These are phyloP conservation scores for Zygoascus hellenicus DNA, from an alignment of 1,139 yeast genomes.

Conservation along the genomic window DNA sequence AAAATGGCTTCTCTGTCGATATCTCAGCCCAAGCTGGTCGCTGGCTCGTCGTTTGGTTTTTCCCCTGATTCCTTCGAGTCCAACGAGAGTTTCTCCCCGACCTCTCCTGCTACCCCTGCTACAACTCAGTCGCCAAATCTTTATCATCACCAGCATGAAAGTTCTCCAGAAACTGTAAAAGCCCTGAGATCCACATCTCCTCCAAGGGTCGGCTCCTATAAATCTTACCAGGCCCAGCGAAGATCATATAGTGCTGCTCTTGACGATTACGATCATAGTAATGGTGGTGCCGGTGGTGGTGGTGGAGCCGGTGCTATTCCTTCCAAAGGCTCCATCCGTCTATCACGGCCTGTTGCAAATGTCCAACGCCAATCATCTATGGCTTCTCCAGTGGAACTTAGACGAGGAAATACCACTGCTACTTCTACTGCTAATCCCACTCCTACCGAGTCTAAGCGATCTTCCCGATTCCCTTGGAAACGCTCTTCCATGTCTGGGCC, in stretches of 20 bases:
- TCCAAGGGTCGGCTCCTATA: conserved; percentile 5
- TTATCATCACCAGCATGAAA: background rate
- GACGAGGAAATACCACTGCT: conserved; percentile 1
- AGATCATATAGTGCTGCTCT: background rate
- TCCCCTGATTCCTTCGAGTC: conserved; percentile 9
- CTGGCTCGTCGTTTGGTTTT: conserved; percentile 8
- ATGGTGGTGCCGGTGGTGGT: too few species aligned
- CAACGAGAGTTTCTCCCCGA: background rate
- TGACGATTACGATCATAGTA: background rate
- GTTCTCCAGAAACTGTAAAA: conserved; percentile 2
- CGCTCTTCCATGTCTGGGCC: background rate
- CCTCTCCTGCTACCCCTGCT: conserved; percentile 5
- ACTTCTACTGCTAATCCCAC: background rate
- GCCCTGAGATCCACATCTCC: background rate
- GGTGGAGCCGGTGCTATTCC: background rate
- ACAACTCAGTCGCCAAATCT: background rate
- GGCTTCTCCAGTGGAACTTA: conserved; percentile 1
- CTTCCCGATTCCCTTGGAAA: conserved; percentile 9
- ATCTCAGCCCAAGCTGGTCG: conserved; percentile 6
- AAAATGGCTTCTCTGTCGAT: background rate
- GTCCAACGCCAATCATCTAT: background rate
- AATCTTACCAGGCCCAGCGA: conserved; percentile 2
- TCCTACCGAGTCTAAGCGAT: background rate
- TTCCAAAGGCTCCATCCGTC: conserved; percentile 2
- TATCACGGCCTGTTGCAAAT: background rate